phyloP scores from a whole-genome alignment of 768 basidiomycete species.

The Leccinum disarticulatum region DNA sequence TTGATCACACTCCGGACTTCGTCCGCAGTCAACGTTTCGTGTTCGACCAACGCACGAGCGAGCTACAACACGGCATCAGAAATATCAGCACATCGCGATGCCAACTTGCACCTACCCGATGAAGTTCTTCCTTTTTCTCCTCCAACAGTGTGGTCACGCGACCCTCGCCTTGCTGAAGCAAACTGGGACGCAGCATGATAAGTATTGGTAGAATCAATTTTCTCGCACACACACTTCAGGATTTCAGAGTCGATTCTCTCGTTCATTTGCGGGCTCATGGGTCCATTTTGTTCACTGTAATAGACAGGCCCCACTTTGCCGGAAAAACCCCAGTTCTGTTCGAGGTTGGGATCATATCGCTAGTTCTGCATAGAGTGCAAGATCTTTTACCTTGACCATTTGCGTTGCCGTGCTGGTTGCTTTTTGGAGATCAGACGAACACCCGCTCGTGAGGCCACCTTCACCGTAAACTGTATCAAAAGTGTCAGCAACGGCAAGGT shows the following conservation, averaged over 20 bases:
- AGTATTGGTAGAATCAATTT: too few relatives aligned
- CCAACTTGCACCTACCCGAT: conserved; percentile 49
- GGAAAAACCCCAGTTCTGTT: conserved; percentile 77
- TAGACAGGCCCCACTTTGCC: conserved; percentile 79
- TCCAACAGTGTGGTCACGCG: conserved; percentile 66
- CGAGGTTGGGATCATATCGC: conserved; percentile 1
- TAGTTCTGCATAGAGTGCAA: not conserved
- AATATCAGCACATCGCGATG: not conserved
- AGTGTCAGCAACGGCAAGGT: conserved; percentile 9
- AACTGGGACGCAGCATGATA: conserved; percentile 28
- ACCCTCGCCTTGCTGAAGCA: conserved; percentile 69
- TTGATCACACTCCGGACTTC: conserved; percentile 86
- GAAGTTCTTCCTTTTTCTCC: conserved; percentile 69
- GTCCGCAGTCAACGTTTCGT: conserved; percentile 86
- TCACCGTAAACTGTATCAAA: conserved; percentile 69
- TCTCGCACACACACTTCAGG: conserved; percentile 52
- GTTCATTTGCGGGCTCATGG: conserved; percentile 71
- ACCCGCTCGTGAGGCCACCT: conserved; percentile 89
- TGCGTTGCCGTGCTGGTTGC: conserved; percentile 78
- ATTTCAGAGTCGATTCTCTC: conserved; percentile 91
- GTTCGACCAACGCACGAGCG: conserved; percentile 88
- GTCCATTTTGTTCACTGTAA: conserved; percentile 69
- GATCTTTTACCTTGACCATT: conserved; percentile 80
- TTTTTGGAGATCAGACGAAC: conserved; percentile 79
- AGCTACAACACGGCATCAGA: conserved; percentile 48